phyloP scores from a whole-genome alignment of 345 rosid genomes.

The Bruguiera sexangula region DNA sequence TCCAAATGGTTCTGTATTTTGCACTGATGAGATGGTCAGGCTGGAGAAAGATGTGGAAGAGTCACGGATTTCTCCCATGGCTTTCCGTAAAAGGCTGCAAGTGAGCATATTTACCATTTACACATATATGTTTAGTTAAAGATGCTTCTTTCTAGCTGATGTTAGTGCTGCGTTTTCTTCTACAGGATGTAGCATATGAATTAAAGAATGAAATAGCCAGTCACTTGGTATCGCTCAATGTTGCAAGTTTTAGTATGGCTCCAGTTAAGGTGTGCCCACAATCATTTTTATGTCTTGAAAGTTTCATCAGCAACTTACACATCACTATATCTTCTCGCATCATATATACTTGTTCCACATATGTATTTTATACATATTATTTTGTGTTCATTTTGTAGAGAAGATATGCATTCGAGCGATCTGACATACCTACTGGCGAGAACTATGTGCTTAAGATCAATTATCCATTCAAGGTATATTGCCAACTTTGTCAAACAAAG shows the following conservation, averaged over 20 bases:
- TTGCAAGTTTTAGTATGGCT: constrained; percentile 78
- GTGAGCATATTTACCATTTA: constrained; percentile 30
- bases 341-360: neutral
- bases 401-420: constrained; percentile 76
- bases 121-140: neutral
- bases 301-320: neutral
- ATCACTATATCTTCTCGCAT: neutral
- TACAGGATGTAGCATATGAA: constrained; percentile 64
- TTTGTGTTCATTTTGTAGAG: constrained; percentile 49
- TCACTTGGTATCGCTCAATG: constrained; percentile 62
- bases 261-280: constrained; percentile 69
- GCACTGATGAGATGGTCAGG: constrained; percentile 51
- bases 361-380: constrained; percentile 18
- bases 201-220: constrained; percentile 71
- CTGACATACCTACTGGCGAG: constrained; percentile 77
- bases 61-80: constrained; percentile 53
- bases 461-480: constrained; percentile 83
- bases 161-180: constrained; percentile 14
- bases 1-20: constrained; percentile 60
- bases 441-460: constrained; percentile 80
- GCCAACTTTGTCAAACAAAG: constrained; percentile 9
- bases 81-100: constrained; percentile 62
- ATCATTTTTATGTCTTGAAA: constrained; percentile 9
- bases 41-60: constrained; percentile 74
- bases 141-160: constrained; percentile 4